These are phyloP conservation scores for Thuja plicata DNA, from an alignment of 83 land plant species.

Conservation along the genomic window DNA sequence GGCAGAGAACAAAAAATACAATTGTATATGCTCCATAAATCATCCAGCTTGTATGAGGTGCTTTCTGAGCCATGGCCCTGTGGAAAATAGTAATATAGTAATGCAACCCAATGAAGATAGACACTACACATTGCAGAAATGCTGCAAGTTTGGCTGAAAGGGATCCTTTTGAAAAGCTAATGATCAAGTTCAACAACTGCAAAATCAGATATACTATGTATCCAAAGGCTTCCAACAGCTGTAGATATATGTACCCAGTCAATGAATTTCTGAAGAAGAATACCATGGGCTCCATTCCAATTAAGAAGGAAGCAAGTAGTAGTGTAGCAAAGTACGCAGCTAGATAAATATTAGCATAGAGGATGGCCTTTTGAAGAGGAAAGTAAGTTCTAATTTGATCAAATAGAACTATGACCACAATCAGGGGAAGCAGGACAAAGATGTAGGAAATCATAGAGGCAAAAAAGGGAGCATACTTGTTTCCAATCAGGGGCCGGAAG, in stretches of 20 bases:
- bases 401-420: conserved; percentile 59
- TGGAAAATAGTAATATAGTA: conserved; percentile 86
- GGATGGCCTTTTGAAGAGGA: conserved; percentile 62
- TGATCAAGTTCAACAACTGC: conserved; percentile 55
- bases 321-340: conserved; percentile 79
- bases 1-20: conserved; percentile 60
- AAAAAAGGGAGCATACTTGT: conserved; percentile 61
- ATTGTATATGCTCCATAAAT: conserved; percentile 62
- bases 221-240: conserved; percentile 71
- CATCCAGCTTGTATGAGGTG: conserved; percentile 81
- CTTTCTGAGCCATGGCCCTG: conserved; percentile 62
- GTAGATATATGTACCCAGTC: conserved; percentile 59
- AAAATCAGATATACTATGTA: conserved; percentile 71
- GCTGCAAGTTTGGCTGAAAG: conserved; percentile 45
- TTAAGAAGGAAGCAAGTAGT: conserved; percentile 44
- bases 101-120: conserved; percentile 73
- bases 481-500: conserved; percentile 68
- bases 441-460: conserved; percentile 58
- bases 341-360: conserved; percentile 73
- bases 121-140: conserved; percentile 67
- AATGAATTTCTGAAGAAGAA: conserved; percentile 70
- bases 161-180: conserved; percentile 41
- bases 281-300: conserved; percentile 74
- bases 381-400: conserved; percentile 54
- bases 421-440: conserved; percentile 65